phyloP scores from a whole-genome alignment of 164 flowering plant genomes.

The Protea cynaroides region DNA sequence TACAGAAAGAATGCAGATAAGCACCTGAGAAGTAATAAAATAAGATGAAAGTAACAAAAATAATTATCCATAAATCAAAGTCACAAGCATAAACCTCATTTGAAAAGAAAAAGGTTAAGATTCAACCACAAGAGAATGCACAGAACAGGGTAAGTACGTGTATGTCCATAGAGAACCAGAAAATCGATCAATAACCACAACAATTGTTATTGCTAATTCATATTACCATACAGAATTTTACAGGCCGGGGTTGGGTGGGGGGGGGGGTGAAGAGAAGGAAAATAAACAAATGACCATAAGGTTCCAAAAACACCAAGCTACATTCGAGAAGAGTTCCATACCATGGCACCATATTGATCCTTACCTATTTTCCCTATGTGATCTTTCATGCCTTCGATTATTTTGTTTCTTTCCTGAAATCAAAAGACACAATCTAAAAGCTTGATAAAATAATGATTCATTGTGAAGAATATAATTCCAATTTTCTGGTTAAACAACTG shows the following conservation, averaged over 20 bases:
- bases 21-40: slow-evolving; percentile 49
- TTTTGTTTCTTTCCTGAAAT: slow-evolving; percentile 81
- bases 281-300: not conserved
- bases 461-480: not conserved
- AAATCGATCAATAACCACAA: too few relatives aligned
- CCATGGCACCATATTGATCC: slow-evolving; percentile 77
- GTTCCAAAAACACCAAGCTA: not conserved
- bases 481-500: not conserved
- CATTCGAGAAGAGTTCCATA: slow-evolving; percentile 21
- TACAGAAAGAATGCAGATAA: slow-evolving; percentile 55
- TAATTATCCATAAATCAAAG: too few relatives aligned
- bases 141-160: not conserved
- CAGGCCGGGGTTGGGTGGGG: too few relatives aligned
- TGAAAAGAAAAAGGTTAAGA: not conserved
- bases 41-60: not conserved
- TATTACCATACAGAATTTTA: too few relatives aligned
- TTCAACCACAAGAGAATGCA: too few relatives aligned
- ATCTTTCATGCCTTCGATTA: slow-evolving; percentile 85
- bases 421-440: slow-evolving; percentile 1
- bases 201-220: too few relatives aligned
- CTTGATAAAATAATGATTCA: not conserved
- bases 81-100: too few relatives aligned
- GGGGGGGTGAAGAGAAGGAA: not conserved
- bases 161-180: too few relatives aligned
- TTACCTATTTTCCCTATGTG: slow-evolving; percentile 60